Evolutionary conservation across 2,329 filamentous ascomycete species (phyloP), one percentile per base, ranked within the genome.

Genomic region (Orbilia javanica): DNA sequence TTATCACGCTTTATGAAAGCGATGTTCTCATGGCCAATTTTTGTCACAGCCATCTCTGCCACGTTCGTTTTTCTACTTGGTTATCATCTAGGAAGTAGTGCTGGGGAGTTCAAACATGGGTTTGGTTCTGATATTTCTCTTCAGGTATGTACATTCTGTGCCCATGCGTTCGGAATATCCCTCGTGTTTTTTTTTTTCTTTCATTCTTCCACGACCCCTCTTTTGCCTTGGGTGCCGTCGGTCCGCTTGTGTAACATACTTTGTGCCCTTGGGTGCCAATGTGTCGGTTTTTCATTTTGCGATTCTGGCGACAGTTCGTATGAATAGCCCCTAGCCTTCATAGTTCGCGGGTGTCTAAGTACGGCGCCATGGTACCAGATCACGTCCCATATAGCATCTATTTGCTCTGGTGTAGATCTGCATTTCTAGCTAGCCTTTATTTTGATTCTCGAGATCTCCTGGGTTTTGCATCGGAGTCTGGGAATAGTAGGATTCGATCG

Each of bases 61-160:
- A 15, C 39, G 1, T 64, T 64, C 15, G 25, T 48, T 20, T 48
- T 64, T 39, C 22, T 64, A 3, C 11, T 64, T 8, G 60, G 60
- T 0, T 64, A 64, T 48, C 60, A 64, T 64, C 15, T 64, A 25
- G 60, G 60, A 11, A 64, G 31, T 20, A 64, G 60, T 34, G 25
- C 31, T 10, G 39, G 5, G 1, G 5, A n/a, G 13, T 64, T 22
- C 6, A 46, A 25, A 6, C 42, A n/a, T 46, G 60, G 20, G 13
- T 39, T 25, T 13, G 18, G 11, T 39, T 15, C 34, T 3, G 29
- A 44, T 29, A 13, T 18, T 11, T 20, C n/a, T 31, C n/a, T 48
- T 7, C 39, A 29, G 22, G 60, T 64, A 48, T 18, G 60, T 64
- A 15, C 11, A 15, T n/a, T n/a, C n/a, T n/a, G n/a, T n/a, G n/a